Evolutionary conservation across 768 basidiomycete genomes (phyloP).

Genomic region (Phlebiopsis gigantea): DNA sequence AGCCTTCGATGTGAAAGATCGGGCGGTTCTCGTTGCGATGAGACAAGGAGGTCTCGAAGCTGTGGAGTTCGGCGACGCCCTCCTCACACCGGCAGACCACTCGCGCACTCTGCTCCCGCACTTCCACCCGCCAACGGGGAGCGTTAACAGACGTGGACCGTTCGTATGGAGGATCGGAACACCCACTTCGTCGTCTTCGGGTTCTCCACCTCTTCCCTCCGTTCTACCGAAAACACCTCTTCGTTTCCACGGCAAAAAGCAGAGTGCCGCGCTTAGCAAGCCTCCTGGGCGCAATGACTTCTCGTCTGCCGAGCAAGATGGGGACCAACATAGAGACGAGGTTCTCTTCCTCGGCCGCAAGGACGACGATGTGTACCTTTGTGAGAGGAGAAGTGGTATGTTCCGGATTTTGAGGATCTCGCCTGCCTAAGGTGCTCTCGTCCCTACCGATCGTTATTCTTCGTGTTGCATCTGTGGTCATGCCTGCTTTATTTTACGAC

Average conservation of each 20-base stretch:
- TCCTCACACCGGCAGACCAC: constrained; percentile 75
- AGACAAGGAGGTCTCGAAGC: constrained; percentile 83
- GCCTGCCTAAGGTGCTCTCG: constrained; percentile 21
- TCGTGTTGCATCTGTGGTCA: neutral
- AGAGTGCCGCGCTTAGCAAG: constrained; percentile 41
- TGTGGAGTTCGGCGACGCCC: constrained; percentile 73
- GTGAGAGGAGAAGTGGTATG: constrained; percentile 66
- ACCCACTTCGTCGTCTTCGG: constrained; percentile 45
- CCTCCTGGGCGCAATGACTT: constrained; percentile 49
- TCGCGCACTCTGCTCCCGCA: constrained; percentile 70
- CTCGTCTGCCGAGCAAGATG: constrained; percentile 42
- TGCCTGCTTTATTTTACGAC: constrained; percentile 2
- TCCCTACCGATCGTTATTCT: neutral
- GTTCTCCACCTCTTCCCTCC: constrained; percentile 15
- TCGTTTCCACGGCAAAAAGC: constrained; percentile 38
- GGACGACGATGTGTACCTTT: constrained; percentile 73
- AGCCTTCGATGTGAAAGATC: constrained; percentile 71
- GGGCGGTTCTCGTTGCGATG: constrained; percentile 79
- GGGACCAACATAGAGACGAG: constrained; percentile 53
- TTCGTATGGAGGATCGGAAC: constrained; percentile 84
- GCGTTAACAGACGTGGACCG: constrained; percentile 62
- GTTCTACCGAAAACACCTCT: constrained; percentile 28
- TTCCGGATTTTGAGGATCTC: constrained; percentile 74
- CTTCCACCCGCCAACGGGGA: constrained; percentile 56
- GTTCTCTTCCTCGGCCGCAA: constrained; percentile 78